Percentiles rank a stretch among this genome's conserved stretches.
These are phyloP conservation scores for Scedosporium boydii DNA, from an alignment of 2,329 filamentous ascomycete genomes.

Conservation along the genomic window DNA sequence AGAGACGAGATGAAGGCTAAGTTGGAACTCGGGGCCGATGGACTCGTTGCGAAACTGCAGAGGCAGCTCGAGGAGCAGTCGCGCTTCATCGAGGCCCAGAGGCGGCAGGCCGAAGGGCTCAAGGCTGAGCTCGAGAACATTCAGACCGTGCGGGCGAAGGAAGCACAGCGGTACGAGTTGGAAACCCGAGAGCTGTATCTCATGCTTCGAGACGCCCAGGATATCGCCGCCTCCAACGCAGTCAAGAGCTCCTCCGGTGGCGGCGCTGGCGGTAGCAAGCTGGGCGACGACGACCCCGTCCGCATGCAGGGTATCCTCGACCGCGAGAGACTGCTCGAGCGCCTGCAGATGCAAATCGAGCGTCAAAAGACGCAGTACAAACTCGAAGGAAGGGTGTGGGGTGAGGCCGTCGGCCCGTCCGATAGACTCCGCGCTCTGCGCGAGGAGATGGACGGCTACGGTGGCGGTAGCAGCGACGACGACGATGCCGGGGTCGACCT, in stretches of 20 bases:
- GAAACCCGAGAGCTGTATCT: constrained; percentile 95
- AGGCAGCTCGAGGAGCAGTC: constrained; percentile 90
- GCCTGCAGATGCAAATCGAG: constrained; percentile 90
- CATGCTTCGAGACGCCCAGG: constrained; percentile 95
- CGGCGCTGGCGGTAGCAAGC: constrained; percentile 35
- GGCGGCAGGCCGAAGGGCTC: constrained; percentile 74
- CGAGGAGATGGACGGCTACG: constrained; percentile 78
- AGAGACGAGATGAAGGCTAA: constrained; percentile 88
- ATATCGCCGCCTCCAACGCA: constrained; percentile 83
- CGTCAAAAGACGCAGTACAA: constrained; percentile 97
- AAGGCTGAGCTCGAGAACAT: constrained; percentile 85
- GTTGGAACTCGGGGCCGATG: constrained; percentile 85
- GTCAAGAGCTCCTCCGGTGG: constrained; percentile 30
- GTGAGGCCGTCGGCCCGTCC: constrained; percentile 71
- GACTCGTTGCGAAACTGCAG: constrained; percentile 84
- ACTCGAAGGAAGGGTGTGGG: constrained; percentile 87
- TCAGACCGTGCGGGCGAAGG: constrained; percentile 77
- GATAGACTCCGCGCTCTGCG: constrained; percentile 85
- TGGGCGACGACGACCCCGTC: constrained; percentile 56
- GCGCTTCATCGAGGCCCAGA: constrained; percentile 81
- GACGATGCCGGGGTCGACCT: neutral
- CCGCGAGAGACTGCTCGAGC: constrained; percentile 83
- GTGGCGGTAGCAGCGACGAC: constrained; percentile 21
- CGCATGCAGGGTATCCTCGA: constrained; percentile 90
- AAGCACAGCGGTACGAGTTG: constrained; percentile 87